Base-by-base conservation (phyloP, 108 stramenopile genomes). In the Fistulifera solaris region DNA sequence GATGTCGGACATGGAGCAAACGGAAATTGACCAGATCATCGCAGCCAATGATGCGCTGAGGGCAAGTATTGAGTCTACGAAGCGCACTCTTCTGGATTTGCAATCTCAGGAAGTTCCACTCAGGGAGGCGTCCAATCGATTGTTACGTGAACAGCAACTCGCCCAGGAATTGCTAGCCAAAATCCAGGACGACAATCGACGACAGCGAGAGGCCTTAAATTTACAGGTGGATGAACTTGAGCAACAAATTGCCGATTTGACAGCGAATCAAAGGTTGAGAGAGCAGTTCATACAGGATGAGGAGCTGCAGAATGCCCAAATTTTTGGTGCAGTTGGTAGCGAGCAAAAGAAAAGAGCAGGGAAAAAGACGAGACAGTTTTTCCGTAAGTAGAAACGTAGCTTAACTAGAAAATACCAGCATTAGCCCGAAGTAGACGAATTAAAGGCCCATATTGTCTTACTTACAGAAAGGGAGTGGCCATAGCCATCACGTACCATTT, bases 201-300 rank as follows among this genome's bases (percentile, higher is more conserved):
- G 31, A 35, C 6, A 35, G 31, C 31, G 3, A 8, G 58, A 68
- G 10, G 42, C 38, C 14, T 23, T 27, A 44, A 80, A 81, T 40
- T 52, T 71, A 13, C 59, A 75, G 24, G 56, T 66, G 16, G 84
- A 92, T 55, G 90, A 92, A 54, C 51, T 92, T 40, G 80, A 88
- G 54, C 77, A 81, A 35, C 86, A 87, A 65, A 71, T 92, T 46
- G 69, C 72, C n/a, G 89, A 92, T 65, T 51, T 92, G 43, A 75
- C 77, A 17, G 77, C 89, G 23, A 85, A 85, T 63, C 54, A 85
- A 24, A 52, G 68, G 21, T 79, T 92, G 77, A 52, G 68, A 42
- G 68, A 80, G 13, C 83, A 80, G 44, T 75, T 92, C 43, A 76
- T 77, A 15, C 58, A 74, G 40, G 58, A 73, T 58, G 72, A 73